phyloP scores from a whole-genome alignment of 106 monocot species.

The Dendrobium chrysotoxum region DNA sequence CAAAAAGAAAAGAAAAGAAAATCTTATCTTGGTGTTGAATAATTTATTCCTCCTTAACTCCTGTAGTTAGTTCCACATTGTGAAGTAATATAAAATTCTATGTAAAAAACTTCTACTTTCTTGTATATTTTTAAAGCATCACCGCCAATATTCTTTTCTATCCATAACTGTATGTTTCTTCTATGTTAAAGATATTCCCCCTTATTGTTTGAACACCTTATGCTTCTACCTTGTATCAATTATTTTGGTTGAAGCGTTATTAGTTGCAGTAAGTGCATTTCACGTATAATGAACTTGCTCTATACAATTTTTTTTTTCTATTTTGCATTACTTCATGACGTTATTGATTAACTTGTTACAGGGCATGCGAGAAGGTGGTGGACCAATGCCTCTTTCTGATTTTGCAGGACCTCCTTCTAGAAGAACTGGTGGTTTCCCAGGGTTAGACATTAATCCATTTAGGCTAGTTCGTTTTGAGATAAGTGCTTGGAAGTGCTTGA shows the following conservation, averaged over 20 bases:
- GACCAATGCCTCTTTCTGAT: constrained; percentile 17
- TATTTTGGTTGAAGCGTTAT: background rate
- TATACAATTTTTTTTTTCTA: background rate
- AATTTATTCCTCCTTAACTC: too few relatives aligned
- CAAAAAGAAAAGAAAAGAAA: too few relatives aligned
- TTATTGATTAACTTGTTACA: constrained; percentile 7
- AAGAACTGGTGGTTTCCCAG: constrained; percentile 21
- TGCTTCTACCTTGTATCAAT: background rate
- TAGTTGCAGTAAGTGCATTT: background rate
- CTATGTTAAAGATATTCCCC: background rate
- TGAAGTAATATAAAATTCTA: background rate
- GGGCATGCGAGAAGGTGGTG: constrained; percentile 18
- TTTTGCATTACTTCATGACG: background rate
- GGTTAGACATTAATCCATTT: constrained; percentile 11
- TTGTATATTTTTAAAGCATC: background rate
- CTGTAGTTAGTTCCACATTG: too few relatives aligned
- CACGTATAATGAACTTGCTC: background rate
- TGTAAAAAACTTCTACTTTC: background rate
- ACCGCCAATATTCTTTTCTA: background rate
- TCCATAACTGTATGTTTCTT: background rate
- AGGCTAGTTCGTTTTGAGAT: background rate
- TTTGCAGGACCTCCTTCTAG: constrained; percentile 10
- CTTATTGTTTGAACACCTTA: background rate
- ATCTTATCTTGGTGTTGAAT: too few relatives aligned
- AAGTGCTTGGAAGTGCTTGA: background rate